Evolutionary conservation across 768 basidiomycete species (phyloP), one percentile per base, ranked within the genome.

Genomic region (Suillus plorans): DNA sequence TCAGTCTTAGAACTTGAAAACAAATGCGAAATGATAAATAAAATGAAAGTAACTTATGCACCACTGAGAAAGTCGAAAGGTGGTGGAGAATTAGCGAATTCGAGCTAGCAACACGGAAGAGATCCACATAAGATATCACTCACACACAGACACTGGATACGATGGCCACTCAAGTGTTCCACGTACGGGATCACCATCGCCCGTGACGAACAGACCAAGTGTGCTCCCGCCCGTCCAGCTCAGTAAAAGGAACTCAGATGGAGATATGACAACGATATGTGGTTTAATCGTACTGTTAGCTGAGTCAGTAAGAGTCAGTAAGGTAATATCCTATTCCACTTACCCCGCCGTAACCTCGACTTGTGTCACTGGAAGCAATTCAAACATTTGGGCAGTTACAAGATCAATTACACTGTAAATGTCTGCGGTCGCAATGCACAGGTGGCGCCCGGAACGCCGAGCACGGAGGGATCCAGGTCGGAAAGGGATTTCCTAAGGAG

Each of bases 121-220:
- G 60, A 28, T 52, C 10, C 22, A n/a, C 8, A 45, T 9, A 55
- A 52, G 3, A 28, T 10, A 8, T 4, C 42, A 85, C 91, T 72
- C 71, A 95, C 94, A 88, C 44, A 94, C 79, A 22, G 88, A 84
- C 28, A 86, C 78, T 0, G 95, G 93, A 79, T 96, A 88, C 59
- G 80, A 84, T 3, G 87, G 83, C 93, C 94, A 97, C 72, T 94
- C 86, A 52, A 97, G 78, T 2, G 95, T 96, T 2, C 95, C 95
- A 55, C 95, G 84, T 9, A 94, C 89, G 5, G 96, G 94, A 74
- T 97, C 95, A 0, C 94, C 95, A 2, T 86, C 85, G 0, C 88
- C 85, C 16, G 85, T 93, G 68, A 98, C 82, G 69, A 98, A 99
- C 12, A 99, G 79, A 0, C 96, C 96, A 47, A 98, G 80, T 0